Conservation (phyloP, 768 basidiomycete species). For the Agaricus blazei region DNA sequence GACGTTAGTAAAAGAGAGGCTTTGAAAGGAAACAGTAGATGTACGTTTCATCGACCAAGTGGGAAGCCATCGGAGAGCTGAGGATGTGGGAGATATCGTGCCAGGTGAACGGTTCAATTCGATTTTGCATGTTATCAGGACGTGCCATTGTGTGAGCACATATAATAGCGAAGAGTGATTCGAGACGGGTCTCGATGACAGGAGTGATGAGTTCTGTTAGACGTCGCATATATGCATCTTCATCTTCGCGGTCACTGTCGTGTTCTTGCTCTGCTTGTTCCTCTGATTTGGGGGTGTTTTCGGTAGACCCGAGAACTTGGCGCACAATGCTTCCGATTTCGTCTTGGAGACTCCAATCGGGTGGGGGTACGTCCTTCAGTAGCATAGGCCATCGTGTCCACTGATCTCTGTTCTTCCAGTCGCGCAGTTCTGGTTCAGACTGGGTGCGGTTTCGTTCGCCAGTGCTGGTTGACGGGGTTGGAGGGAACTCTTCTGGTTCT, state of each 20-base stretch:
- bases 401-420: conserved; percentile 32
- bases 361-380: conserved; percentile 51
- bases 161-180: conserved; percentile 6
- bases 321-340: conserved; percentile 52
- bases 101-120: conserved; percentile 12
- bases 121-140: conserved; percentile 10
- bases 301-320: conserved; percentile 22
- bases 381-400: conserved; percentile 82
- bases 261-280: neutral
- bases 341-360: conserved; percentile 69
- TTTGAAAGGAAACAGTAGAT: neutral
- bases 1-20: neutral
- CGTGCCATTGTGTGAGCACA: conserved; percentile 9
- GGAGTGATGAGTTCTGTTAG: conserved; percentile 2
- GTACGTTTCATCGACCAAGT: conserved; percentile 9
- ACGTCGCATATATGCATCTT: conserved; percentile 11
- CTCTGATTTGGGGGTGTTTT: conserved; percentile 11
- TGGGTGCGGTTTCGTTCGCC: conserved; percentile 11
- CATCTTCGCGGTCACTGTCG: conserved; percentile 15
- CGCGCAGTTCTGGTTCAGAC: conserved; percentile 18
- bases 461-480: neutral
- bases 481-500: neutral
- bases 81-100: conserved; percentile 6
- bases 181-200: conserved; percentile 5
- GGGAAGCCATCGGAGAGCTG: conserved; percentile 2